phyloP scores from a whole-genome alignment of 768 basidiomycete genomes.

The Favolaschia claudopus region DNA sequence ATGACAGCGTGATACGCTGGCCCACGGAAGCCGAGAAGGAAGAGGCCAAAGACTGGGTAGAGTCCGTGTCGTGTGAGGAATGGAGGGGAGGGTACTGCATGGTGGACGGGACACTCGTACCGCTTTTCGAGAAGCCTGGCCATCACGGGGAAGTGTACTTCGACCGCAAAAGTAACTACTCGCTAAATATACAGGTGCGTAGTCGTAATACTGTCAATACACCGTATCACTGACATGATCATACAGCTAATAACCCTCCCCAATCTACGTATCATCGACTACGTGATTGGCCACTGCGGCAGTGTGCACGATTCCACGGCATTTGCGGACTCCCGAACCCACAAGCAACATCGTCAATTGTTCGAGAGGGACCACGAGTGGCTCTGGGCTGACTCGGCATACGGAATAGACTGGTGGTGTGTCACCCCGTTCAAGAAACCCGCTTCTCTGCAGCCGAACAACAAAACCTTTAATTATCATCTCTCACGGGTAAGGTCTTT shows the following conservation, averaged over 20 bases:
- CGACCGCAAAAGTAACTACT: constrained; percentile 37
- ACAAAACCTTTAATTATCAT: constrained; percentile 34
- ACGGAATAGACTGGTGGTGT: constrained; percentile 37
- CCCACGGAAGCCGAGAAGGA: constrained; percentile 29
- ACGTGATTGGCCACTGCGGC: constrained; percentile 34
- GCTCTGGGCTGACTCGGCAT: constrained; percentile 40
- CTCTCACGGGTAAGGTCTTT: constrained; percentile 28
- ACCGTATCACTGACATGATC: constrained; percentile 22
- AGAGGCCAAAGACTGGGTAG: constrained; percentile 31
- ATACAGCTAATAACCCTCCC: constrained; percentile 34
- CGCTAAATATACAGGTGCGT: constrained; percentile 28
- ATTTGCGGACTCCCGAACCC: constrained; percentile 22
- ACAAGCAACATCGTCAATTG: constrained; percentile 21
- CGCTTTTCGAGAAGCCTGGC: constrained; percentile 37
- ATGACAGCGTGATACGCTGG: constrained; percentile 26
- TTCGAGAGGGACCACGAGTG: constrained; percentile 25
- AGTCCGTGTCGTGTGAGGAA: constrained; percentile 18
- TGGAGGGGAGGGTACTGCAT: constrained; percentile 42
- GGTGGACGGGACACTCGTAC: constrained; percentile 40
- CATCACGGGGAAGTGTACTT: constrained; percentile 45
- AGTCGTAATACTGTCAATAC: constrained; percentile 16
- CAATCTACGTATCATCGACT: constrained; percentile 38
- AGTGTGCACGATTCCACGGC: constrained; percentile 37
- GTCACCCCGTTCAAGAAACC: constrained; percentile 42
- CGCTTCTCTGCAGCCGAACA: constrained; percentile 27